Evolutionary conservation across 192 early-diverging fungal species (phyloP), one percentile per base, ranked within the genome.

Genomic region (Dissophora globulifera): DNA sequence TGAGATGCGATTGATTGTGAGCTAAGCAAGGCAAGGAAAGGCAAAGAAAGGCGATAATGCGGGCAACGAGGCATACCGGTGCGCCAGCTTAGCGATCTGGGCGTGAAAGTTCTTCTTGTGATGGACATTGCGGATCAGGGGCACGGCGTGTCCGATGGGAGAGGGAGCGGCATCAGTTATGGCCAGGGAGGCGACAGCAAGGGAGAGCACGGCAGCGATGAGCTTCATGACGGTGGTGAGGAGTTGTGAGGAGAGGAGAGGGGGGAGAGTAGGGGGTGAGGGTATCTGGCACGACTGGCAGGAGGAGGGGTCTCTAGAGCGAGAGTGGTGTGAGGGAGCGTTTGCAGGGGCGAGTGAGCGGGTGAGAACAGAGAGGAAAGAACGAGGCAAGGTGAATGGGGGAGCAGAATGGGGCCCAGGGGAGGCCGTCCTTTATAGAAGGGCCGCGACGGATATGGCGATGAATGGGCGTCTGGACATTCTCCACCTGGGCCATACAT

Each of bases 161-260:
- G 46, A 31, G 41, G 31, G 32, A 10, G 43, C 30, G 20, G 45
- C 58, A 4, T 60, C 58, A 46, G 41, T 30, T 30, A 60, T 13
- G 25, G 58, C 58, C 23, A 60, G 19, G 46, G 46, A 11, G 32
- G 58, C 58, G 30, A 60, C 17, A 9, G 58, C 46, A 30, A 60
- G 16, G 46, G 58, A 60, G 2, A 49, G 29, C 30, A 60, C 25
- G 20, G 46, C 19, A 17, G 58, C 58, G 35, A 46, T 49, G 46
- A 60, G 23, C 25, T 60, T 60, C 58, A 60, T 58, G 56, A 58
- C 31, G 23, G n/a, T 60, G 29, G 30, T 52, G 29, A n/a, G 22
- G 20, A 30, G 17, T 42, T 6, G 38, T 20, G n/a, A 41, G 17
- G 38, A 16, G 16, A 23, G 54, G 22, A 23, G 9, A 41, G 42